Conservation (phyloP, 2,329 filamentous ascomycete species). For the Alternaria brassicae region DNA sequence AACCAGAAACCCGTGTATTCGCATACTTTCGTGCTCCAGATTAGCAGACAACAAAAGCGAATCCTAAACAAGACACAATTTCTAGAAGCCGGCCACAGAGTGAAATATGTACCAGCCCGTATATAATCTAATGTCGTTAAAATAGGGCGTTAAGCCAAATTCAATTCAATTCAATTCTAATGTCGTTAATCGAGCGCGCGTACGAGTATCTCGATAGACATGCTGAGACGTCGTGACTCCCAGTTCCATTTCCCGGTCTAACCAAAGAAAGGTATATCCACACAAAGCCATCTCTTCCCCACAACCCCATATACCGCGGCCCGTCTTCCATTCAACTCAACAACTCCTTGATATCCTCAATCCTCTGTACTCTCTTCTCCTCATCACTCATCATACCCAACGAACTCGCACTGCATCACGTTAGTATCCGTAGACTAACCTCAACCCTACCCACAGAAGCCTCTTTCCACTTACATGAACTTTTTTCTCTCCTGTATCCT, state of each 20-base stretch:
- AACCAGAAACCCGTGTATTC: too few relatives aligned
- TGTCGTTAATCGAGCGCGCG: not conserved
- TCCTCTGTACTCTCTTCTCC: slow-evolving; percentile 85
- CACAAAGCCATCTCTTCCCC: not conserved
- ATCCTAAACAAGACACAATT: too few relatives aligned
- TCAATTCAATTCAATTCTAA: not conserved
- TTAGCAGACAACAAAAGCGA: too few relatives aligned
- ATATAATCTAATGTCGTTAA: too few relatives aligned
- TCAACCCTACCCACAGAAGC: not conserved
- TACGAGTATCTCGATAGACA: too few relatives aligned
- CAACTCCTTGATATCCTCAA: slow-evolving; percentile 93
- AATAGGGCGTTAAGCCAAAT: too few relatives aligned
- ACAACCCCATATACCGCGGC: not conserved
- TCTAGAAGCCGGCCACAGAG: too few relatives aligned
- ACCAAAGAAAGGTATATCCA: not conserved
- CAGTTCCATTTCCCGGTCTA: not conserved
- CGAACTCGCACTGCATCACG: slow-evolving; percentile 75
- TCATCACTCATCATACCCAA: slow-evolving; percentile 95
- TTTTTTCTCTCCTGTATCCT: slow-evolving; percentile 94
- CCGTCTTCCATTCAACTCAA: slow-evolving; percentile 61
- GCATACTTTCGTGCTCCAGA: too few relatives aligned
- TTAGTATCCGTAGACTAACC: slow-evolving; percentile 27
- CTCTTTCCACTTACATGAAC: slow-evolving; percentile 74
- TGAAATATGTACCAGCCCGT: too few relatives aligned
- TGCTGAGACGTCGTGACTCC: not conserved